Base-by-base conservation (phyloP, 176 grass and related monocot genomes). In the Elaeis guineensis region DNA sequence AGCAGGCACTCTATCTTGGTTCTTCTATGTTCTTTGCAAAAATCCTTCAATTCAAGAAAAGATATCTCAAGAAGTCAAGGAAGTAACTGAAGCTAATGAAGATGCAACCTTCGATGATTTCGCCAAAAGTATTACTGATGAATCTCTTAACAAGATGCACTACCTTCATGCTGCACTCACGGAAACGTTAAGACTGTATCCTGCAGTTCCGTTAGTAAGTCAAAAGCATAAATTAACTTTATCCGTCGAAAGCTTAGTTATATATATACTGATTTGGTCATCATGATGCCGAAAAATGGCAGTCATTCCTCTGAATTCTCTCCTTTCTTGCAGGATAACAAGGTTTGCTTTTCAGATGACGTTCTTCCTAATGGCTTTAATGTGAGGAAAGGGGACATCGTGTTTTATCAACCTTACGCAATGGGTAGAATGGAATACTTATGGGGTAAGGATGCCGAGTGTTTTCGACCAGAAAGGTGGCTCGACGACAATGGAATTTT, bases 361-460 rank as follows among this genome's bases (percentile, higher is more conserved):
- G 60, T 82, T 0, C 22, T 82, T 21, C 85, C 81, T 5, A 63
- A 79, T 52, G 85, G 89, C 0, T 85, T 69, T 0, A 67, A 57
- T 55, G 64, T 95, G 44, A 21, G 65, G n/a, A 82, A 79, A 71
- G 85, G 84, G 0, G 84, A 89, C 58, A 77, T 89, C 17, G 80
- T 89, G 52, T 75, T 64, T 75, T 95, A 79, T 55, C n/a, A 76
- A 9, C 85, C 78, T 0, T 95, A 89, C 28, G 63, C 89, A 0
- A 95, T 95, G 89, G 84, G 85, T 3, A 61, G 89, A 64, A 79
- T 89, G 84, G 67, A 88, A 71, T 73, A 51, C 23, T 26, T 95
- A 29, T 95, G 81, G 89, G 89, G 75, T 3, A 19, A 76, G 5
- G 85, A 89, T 75, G 89, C 69, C 3, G 68, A 75, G 3, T 61